Base-by-base conservation (phyloP, 371 early-diverging fungal genomes). In the Lichtheimia ornata region DNA sequence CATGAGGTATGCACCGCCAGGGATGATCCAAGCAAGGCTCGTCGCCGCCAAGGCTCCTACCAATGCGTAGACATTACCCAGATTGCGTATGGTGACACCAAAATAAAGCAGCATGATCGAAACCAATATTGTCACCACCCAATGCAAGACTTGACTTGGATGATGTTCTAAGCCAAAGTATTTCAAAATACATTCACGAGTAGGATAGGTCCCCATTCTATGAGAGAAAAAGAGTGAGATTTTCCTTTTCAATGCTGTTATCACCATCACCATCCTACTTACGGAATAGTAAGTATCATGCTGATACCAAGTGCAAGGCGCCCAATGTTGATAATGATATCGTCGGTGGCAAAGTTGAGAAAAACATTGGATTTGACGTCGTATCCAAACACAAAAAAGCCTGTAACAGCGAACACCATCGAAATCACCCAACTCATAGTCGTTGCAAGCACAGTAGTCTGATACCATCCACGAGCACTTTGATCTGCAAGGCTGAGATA, bases 11-110 rank as follows among this genome's bases (percentile, higher is more conserved):
- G 80, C 69, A 17, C 58, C 49, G 0, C 76, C 81, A 47, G 87
- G 87, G 18, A 86, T 60, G 28, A 86, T 84, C 30, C 82, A 83
- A 5, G 85, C 85, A 35, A 86, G 58, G 6, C 72, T 79, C 0
- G 85, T 86, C 5, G 85, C 82, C 18, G 83, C 72, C 28, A 86
- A 71, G 9, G 83, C 83, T 49, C 87, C 87, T 28, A 83, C 78
- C 25, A 84, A 45, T 4, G 81, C 77, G 56, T 83, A 84, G 0
- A 84, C 73, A 5, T 77, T 75, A 41, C 87, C 87, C 3, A 86
- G 63, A 27, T 75, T 73, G 3, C 59, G 58, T 12, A 85, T 63
- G 5, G 72, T 72, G 47, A 83, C 59, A 15, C 82, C 77, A 14
- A 76, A 40, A 25, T 53, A 56, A 25, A 82, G 58, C 27, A 74